Evolutionary conservation across 345 rosid genomes (phyloP), one percentile per base, ranked within the genome.

Genomic region (Arabidopsis arenosa): DNA sequence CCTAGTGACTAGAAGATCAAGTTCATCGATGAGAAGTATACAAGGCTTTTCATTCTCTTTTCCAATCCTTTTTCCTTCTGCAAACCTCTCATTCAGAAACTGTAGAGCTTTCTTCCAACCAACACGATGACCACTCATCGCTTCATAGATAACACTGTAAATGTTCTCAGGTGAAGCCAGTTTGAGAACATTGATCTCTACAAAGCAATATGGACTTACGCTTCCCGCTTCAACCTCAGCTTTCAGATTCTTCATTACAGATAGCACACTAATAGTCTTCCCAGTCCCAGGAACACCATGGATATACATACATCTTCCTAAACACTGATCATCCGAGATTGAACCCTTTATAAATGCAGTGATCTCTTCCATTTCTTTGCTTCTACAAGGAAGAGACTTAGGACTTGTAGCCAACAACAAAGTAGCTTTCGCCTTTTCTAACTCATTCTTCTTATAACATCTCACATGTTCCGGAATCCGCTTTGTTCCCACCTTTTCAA

Each of bases 211-310:
- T 1, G 97, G 96, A 47, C 62, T 86, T 64, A 86, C 76, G 4
- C 36, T 82, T 74, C 96, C 97, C 0, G 86, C 83, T 81, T 92
- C 97, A 73, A 92, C 96, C 86, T 94, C 97, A 48, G 91, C 86
- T 81, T 76, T 92, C 52, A 94, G 80, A 84, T 75, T 87, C 82
- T 89, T 90, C 97, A 94, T 83, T 6, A 90, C 96, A 0, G 97
- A 71, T 66, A 92, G 86, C 10, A 92, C 97, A 68, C 93, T 90
- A 86, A 94, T 87, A 28, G 97, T 92, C 92, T 94, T 94, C 79
- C 97, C 98, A 10, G 98, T 92, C 74, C 98, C 98, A 0, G 98
- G 98, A 84, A 94, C 98, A 82, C 98, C 98, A 63, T 92, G 97
- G 77, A 92, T 82, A 36, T 92, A 94, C 79, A 94, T 88, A 72